Evolutionary conservation across 2,329 filamentous ascomycete genomes (phyloP).

Genomic region (Ascomycota sp.): DNA sequence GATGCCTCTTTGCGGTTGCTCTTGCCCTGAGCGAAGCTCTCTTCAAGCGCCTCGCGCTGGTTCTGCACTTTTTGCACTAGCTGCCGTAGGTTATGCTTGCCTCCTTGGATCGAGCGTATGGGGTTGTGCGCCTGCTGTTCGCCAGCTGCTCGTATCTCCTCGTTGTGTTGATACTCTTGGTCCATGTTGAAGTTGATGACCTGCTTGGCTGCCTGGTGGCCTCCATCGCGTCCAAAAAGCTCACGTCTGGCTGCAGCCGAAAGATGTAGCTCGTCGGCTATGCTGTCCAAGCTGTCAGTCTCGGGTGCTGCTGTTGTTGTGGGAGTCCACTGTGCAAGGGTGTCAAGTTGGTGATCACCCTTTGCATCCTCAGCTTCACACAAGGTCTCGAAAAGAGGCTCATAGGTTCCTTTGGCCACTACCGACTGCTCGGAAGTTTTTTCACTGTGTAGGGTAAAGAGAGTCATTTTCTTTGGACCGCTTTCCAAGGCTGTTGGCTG

Average conservation of each 20-base stretch:
- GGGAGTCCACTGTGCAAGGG: background rate
- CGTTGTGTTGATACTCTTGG: slow-evolving; percentile 69
- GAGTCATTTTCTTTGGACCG: slow-evolving; percentile 35
- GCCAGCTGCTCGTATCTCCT: slow-evolving; percentile 48
- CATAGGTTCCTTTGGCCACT: slow-evolving; percentile 16
- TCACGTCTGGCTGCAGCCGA: slow-evolving; percentile 59
- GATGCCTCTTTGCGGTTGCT: slow-evolving; percentile 67
- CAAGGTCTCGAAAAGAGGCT: slow-evolving; percentile 26
- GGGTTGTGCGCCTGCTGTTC: slow-evolving; percentile 61
- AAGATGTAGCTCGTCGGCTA: slow-evolving; percentile 63
- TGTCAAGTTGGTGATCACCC: slow-evolving; percentile 7
- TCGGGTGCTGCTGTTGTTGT: slow-evolving; percentile 8
- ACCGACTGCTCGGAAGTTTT: slow-evolving; percentile 9
- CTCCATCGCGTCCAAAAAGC: slow-evolving; percentile 54
- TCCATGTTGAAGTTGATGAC: slow-evolving; percentile 82
- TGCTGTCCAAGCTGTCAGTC: slow-evolving; percentile 41
- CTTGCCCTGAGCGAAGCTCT: slow-evolving; percentile 70
- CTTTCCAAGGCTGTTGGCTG: slow-evolving; percentile 5
- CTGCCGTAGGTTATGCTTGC: slow-evolving; percentile 74
- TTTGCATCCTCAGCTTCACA: slow-evolving; percentile 6
- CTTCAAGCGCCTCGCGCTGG: slow-evolving; percentile 74
- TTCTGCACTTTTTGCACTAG: slow-evolving; percentile 64
- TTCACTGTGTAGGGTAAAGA: slow-evolving; percentile 44
- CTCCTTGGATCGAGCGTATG: slow-evolving; percentile 62
- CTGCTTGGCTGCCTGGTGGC: slow-evolving; percentile 22